Percentiles rank a stretch among this genome's conserved stretches.
phyloP scores from a whole-genome alignment of 1,139 yeast species.

The Candida sojae region DNA sequence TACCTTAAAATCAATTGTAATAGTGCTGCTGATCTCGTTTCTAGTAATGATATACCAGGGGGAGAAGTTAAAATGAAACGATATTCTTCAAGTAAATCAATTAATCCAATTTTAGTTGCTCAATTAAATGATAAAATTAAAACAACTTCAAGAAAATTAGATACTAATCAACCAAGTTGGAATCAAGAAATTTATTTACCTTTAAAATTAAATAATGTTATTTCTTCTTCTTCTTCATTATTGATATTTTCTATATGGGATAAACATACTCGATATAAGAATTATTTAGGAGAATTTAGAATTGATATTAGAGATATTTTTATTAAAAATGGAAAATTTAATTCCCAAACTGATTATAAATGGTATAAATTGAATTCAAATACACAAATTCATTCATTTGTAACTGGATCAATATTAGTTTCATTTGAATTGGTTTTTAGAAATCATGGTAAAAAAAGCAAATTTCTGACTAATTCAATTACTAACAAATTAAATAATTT shows the following conservation, averaged over 20 bases:
- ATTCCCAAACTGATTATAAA: constrained; percentile 31
- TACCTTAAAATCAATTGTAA: constrained; percentile 35
- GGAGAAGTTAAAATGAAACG: not conserved
- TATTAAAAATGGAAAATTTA: constrained; percentile 18
- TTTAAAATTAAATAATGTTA: constrained; percentile 27
- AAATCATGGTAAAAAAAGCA: constrained; percentile 11
- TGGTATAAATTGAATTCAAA: constrained; percentile 58
- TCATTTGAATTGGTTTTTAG: constrained; percentile 48
- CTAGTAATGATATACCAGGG: constrained; percentile 6
- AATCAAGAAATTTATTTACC: constrained; percentile 38
- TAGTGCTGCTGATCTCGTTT: constrained; percentile 43
- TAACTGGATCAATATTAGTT: constrained; percentile 59
- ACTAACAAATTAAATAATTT: not conserved
- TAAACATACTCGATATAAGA: constrained; percentile 43
- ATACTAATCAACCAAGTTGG: constrained; percentile 49
- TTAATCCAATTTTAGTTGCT: constrained; percentile 41
- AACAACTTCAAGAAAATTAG: constrained; percentile 35
- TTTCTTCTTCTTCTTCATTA: constrained; percentile 30
- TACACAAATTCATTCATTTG: constrained; percentile 44
- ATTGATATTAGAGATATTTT: constrained; percentile 48
- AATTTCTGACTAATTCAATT: not conserved
- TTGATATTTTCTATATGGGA: constrained; percentile 47
- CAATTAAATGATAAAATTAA: constrained; percentile 31
- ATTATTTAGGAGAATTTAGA: constrained; percentile 60
- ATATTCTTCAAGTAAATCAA: constrained; percentile 16